Evolutionary conservation across 495 filamentous ascomycete genomes (phyloP), one percentile per base, ranked within the genome.

Genomic region (Apodospora peruviana): DNA sequence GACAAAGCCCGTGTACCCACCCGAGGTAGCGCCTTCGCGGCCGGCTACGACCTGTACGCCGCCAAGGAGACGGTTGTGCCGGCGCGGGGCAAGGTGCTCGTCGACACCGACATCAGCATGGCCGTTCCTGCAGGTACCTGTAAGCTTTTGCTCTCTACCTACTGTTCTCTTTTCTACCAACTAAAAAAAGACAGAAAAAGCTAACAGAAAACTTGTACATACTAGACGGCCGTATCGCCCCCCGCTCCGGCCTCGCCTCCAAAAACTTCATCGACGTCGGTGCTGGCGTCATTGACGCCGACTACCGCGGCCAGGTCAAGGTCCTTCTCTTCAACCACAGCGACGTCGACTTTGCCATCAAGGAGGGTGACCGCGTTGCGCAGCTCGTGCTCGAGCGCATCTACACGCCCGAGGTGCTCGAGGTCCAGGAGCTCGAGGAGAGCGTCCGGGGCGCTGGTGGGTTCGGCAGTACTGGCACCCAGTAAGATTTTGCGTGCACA

Each of bases 201-300:
- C 14, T 24, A 43, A 36, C 47, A 16, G 11, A 40, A 16, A 12
- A 37, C 17, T 43, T 5, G 10, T 11, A 21, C 12, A 43, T 49
- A 43, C 52, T 53, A 90, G 90, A 98, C 68, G 93, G 91, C 49
- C 84, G 93, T 32, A 78, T 98, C 42, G 93, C 93, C 11, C 93
- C 93, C 23, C 85, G 93, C 43, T 91, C 86, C 40, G 93, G 93
- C 32, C 84, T 98, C 47, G 91, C 91, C 3, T 76, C 84, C 37
- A 96, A 96, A 70, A 82, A 95, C 71, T 89, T 88, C 73, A 96
- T 98, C 65, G 88, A 96, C 66, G 88, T 85, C 1, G 89, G 91
- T 47, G 93, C 93, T 2, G 93, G 93, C 25, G 93, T 98, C 44
- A 95, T 98, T 61, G 93, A 98, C 72, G 89, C 91, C 7, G 93